phyloP scores from a whole-genome alignment of 805 yeast genomes.

The Starmerella powellii region DNA sequence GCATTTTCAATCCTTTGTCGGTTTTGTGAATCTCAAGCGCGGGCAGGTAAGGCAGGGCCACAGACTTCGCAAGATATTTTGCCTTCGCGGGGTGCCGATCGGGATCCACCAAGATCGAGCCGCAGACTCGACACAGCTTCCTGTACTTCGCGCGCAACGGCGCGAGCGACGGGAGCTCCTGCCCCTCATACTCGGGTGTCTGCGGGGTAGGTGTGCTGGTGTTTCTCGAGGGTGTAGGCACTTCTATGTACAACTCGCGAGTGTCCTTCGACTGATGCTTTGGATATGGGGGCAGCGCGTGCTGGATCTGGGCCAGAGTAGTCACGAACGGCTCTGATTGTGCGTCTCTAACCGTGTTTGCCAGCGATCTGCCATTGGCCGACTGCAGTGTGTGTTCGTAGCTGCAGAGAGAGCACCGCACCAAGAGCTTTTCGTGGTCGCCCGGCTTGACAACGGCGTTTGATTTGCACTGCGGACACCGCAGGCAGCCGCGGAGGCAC shows the following conservation, averaged over 20 bases:
- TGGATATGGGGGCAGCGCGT: too few species aligned
- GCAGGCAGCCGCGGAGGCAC: conserved; percentile 30
- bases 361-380: too few species aligned
- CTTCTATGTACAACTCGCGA: too few species aligned
- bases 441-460: conserved; percentile 13
- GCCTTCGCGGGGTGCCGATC: conserved; percentile 22
- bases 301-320: too few species aligned
- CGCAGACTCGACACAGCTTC: conserved; percentile 28
- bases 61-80: conserved; percentile 17
- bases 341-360: too few species aligned
- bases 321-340: too few species aligned
- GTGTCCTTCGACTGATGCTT: too few species aligned
- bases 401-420: conserved; percentile 7
- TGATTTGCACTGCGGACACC: conserved; percentile 28
- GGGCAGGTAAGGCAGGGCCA: conserved; percentile 26
- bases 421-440: conserved; percentile 5
- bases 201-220: too few species aligned
- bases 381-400: background rate
- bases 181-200: too few species aligned
- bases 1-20: conserved; percentile 7
- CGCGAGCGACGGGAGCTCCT: conserved; percentile 22
- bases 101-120: conserved; percentile 28
- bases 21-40: conserved; percentile 5
- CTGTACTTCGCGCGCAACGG: conserved; percentile 24
- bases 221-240: too few species aligned